Evolutionary conservation across 371 early-diverging fungal species (phyloP).

Genomic region (Saksenaea oblongispora): DNA sequence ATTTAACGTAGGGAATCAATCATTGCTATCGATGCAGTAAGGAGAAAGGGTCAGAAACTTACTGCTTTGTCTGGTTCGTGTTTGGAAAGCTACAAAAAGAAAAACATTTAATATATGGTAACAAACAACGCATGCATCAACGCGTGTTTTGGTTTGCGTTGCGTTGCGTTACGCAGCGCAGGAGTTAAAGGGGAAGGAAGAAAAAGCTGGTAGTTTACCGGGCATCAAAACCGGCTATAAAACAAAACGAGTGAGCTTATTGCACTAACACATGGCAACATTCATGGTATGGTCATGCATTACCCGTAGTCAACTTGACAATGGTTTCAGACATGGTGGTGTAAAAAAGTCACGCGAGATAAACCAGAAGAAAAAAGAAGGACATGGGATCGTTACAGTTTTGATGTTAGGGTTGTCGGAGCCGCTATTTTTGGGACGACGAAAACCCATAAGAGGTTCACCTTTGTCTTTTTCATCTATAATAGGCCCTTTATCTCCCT

Average conservation of each 20-base stretch:
- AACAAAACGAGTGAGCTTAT: constrained; percentile 1
- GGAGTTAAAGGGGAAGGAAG: neutral
- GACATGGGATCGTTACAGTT: neutral
- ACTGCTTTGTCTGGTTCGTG: constrained; percentile 93
- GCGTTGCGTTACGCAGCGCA: neutral
- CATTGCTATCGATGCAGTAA: too few relatives aligned
- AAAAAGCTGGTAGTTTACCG: constrained; percentile 23
- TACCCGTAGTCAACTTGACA: constrained; percentile 35
- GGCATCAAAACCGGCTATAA: constrained; percentile 64
- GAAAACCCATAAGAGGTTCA: too few relatives aligned
- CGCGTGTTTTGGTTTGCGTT: neutral
- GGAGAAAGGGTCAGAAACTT: constrained; percentile 64
- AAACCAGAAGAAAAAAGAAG: constrained; percentile 9
- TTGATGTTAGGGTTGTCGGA: too few relatives aligned
- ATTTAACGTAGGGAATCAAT: too few relatives aligned
- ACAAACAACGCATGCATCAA: neutral
- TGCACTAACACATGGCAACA: neutral
- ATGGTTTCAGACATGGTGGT: constrained; percentile 35
- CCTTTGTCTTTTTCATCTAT: too few relatives aligned
- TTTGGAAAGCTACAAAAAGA: constrained; percentile 83
- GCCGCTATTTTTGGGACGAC: too few relatives aligned
- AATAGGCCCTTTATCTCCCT: too few relatives aligned
- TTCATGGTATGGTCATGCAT: neutral
- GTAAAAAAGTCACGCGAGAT: constrained; percentile 19
- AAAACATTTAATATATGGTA: constrained; percentile 37